Evolutionary conservation across 345 rosid species (phyloP), one percentile per base, ranked within the genome.

Genomic region (Sisymbrium irio): DNA sequence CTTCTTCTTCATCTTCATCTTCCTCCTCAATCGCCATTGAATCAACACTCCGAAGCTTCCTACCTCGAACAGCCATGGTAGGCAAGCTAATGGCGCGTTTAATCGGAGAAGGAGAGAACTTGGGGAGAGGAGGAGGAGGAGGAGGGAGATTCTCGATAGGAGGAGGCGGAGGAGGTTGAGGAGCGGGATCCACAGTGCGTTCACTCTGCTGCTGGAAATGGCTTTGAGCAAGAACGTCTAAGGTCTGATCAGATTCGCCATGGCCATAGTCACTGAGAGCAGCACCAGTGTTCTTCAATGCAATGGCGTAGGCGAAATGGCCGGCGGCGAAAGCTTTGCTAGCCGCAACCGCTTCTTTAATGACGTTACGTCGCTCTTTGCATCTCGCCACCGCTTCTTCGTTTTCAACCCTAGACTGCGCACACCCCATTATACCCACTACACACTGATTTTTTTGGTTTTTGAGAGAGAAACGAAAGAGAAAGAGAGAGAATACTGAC

Each of bases 231-330:
- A 72, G 20, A 0, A 67, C 86, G 1, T 74, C 73, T 14, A 72
- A 2, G n/a, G 74, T 6, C 11, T 77, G 77, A 66, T 77, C 85
- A 4, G 85, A 82, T 81, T 95, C 99, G 4, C 94, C 97, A 33
- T 84, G 97, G 45, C 87, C 92, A 69, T 88, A 95, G 81, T 90
- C 99, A 76, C 94, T 85, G 47, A 95, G 83, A 27, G 94, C 93
- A 28, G 99, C 98, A 5, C 99, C 98, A 0, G 90, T 82, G 80
- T 90, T 87, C 80, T 95, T 95, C 12, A 95, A 69, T 11, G 94
- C 82, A 54, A 89, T 51, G 15, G 91, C 78, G 79, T 83, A 95
- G 4, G 89, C 97, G 14, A 92, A 84, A 69, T 92, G 96, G 5
- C 86, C 92, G 30, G 97, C 81, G 4, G 99, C 92, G 69, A 95